Percentiles rank a stretch among this genome's conserved stretches.
These are phyloP conservation scores for Dendrocalamus sinicus DNA, from an alignment of 176 grass and related monocot species.

Conservation along the genomic window DNA sequence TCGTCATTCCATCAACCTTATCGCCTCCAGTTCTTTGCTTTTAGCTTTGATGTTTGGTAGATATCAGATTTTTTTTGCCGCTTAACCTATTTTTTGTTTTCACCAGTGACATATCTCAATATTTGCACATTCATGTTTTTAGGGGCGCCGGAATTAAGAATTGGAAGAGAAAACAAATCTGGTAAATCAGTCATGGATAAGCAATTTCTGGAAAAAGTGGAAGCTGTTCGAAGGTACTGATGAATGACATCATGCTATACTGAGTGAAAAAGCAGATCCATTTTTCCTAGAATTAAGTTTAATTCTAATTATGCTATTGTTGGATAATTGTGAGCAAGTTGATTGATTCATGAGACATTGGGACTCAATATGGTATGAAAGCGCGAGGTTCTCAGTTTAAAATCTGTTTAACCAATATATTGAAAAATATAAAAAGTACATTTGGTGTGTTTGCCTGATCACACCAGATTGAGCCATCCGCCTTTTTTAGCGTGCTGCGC, in stretches of 20 bases:
- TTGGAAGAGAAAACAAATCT: constrained; percentile 49
- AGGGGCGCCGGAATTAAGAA: constrained; percentile 57
- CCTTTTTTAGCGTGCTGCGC: background rate
- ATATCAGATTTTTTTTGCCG: constrained; percentile 11
- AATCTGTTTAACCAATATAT: background rate
- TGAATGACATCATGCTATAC: constrained; percentile 7
- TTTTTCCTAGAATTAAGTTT: constrained; percentile 16
- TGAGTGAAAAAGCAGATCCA: background rate
- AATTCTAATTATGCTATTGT: background rate
- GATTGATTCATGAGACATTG: background rate
- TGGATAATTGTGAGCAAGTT: constrained; percentile 23
- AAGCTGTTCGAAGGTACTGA: constrained; percentile 68
- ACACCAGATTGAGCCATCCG: background rate
- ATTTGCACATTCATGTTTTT: constrained; percentile 25
- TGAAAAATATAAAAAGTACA: background rate
- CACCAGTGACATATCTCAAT: constrained; percentile 14
- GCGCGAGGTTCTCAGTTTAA: background rate
- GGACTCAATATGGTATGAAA: background rate
- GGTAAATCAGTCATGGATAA: constrained; percentile 58
- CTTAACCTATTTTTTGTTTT: constrained; percentile 1
- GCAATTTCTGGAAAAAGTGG: constrained; percentile 71
- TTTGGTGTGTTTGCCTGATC: background rate
- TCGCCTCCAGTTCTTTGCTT: background rate
- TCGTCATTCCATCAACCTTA: no score
- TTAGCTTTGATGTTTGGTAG: constrained; percentile 26